These are phyloP conservation scores for Coprinopsis strossmayeri DNA, from an alignment of 768 basidiomycete species.

Conservation along the genomic window DNA sequence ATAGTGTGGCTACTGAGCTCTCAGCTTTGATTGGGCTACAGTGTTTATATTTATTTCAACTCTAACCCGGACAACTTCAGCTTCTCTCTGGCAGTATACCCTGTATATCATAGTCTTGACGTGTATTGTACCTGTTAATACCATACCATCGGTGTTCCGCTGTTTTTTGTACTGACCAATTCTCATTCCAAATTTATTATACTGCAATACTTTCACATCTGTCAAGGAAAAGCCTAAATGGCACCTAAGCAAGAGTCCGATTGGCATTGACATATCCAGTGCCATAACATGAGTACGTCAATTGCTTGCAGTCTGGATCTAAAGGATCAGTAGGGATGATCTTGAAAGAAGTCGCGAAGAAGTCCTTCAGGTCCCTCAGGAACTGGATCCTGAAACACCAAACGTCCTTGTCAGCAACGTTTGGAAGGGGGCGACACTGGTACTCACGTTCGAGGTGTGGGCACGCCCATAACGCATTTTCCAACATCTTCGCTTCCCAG, in stretches of 20 bases:
- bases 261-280: slow-evolving; percentile 89
- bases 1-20: slow-evolving; percentile 18
- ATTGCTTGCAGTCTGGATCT: slow-evolving; percentile 47
- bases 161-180: too few relatives aligned
- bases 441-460: slow-evolving; percentile 75
- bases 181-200: too few relatives aligned
- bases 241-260: slow-evolving; percentile 43
- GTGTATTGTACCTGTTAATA: background rate
- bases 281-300: slow-evolving; percentile 87
- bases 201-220: too few relatives aligned
- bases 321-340: slow-evolving; percentile 57
- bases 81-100: background rate
- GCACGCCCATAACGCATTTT: slow-evolving; percentile 78
- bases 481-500: slow-evolving; percentile 98
- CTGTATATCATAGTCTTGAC: background rate
- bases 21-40: slow-evolving; percentile 7
- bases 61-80: too few relatives aligned
- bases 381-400: slow-evolving; percentile 71
- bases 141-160: too few relatives aligned
- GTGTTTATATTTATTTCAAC: too few relatives aligned
- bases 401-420: slow-evolving; percentile 3
- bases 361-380: slow-evolving; percentile 70
- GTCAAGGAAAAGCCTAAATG: too few relatives aligned
- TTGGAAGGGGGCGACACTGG: background rate
- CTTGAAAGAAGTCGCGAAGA: slow-evolving; percentile 94